These are phyloP conservation scores for Musa acuminata DNA, from an alignment of 176 grass and related monocot genomes.

Conservation along the genomic window DNA sequence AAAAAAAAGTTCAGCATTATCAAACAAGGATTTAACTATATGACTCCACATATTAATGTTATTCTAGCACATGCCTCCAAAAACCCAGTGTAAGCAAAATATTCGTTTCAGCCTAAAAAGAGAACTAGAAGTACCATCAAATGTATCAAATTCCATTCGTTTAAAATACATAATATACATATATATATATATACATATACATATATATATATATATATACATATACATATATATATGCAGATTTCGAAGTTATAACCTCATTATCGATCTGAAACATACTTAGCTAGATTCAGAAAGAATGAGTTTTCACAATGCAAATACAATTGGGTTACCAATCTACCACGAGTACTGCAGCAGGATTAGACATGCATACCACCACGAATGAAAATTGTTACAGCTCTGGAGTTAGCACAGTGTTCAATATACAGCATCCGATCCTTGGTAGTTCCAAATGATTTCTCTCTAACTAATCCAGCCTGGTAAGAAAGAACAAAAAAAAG, in stretches of 20 bases:
- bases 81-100: no score
- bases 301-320: not conserved
- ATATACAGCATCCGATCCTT: slow-evolving; percentile 87
- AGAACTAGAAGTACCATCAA: not conserved
- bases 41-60: no score
- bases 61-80: no score
- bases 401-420: slow-evolving; percentile 75
- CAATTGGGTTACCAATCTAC: slow-evolving; percentile 1
- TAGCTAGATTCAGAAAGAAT: not conserved
- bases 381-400: slow-evolving; percentile 86
- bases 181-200: no score
- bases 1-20: no score
- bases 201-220: no score
- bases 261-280: no score
- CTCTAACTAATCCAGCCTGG: slow-evolving; percentile 89
- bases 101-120: no score
- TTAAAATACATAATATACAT: not conserved
- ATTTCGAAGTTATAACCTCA: no score
- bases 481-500: slow-evolving; percentile 12
- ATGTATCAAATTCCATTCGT: not conserved
- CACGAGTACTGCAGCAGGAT: no score
- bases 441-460: slow-evolving; percentile 79
- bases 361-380: slow-evolving; percentile 43
- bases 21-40: no score
- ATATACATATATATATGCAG: no score